Conservation (phyloP, 805 yeast genomes). For the Starmerella etchellsii region DNA sequence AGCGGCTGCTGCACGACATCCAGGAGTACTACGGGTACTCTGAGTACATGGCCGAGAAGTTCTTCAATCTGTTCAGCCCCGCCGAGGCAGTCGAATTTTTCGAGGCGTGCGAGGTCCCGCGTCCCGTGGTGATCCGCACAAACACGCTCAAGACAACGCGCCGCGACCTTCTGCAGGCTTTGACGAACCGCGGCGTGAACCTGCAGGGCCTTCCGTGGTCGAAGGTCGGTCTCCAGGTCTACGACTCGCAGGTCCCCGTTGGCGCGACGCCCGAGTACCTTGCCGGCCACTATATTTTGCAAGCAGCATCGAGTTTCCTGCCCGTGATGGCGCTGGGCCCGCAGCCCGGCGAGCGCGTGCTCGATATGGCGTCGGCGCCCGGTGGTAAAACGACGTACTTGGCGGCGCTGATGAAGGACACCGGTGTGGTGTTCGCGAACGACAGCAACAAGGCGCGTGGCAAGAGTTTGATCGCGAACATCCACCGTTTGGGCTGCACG, state of each 20-base stretch:
- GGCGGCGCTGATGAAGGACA: constrained; percentile 93
- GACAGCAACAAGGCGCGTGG: constrained; percentile 96
- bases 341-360: constrained; percentile 87
- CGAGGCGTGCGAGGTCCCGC: constrained; percentile 93
- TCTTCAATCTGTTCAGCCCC: constrained; percentile 83
- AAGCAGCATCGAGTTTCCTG: constrained; percentile 94
- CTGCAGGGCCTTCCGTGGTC: constrained; percentile 96
- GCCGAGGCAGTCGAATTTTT: constrained; percentile 96
- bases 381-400: constrained; percentile 97
- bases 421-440: constrained; percentile 94
- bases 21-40: constrained; percentile 90
- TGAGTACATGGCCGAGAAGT: constrained; percentile 81
- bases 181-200: constrained; percentile 93
- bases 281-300: constrained; percentile 94
- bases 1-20: constrained; percentile 70
- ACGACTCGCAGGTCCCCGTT: constrained; percentile 97
- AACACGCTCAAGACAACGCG: constrained; percentile 90
- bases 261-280: constrained; percentile 99
- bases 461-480: constrained; percentile 89
- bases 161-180: constrained; percentile 86
- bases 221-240: constrained; percentile 91
- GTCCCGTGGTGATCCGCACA: constrained; percentile 97
- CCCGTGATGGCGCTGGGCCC: constrained; percentile 98
- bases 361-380: constrained; percentile 99
- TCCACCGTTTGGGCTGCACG: constrained; percentile 91